Evolutionary conservation across 2,329 filamentous ascomycete genomes (phyloP).

Genomic region (Talaromyces atroroseus): DNA sequence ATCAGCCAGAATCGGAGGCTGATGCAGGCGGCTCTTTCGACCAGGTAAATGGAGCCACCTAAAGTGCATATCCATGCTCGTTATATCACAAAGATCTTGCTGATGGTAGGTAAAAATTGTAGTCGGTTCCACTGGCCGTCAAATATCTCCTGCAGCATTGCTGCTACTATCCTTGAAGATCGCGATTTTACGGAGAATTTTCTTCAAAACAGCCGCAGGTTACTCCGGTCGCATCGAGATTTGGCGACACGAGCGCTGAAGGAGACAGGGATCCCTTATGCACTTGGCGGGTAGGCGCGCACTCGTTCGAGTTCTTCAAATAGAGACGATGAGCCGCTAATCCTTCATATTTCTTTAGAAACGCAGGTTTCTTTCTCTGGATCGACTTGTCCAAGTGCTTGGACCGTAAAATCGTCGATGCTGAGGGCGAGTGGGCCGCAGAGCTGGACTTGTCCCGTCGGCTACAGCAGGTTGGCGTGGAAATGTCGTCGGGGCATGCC

Average conservation of each 20-base stretch:
- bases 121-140: conserved; percentile 26
- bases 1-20: conserved; percentile 23
- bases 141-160: conserved; percentile 25
- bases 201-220: conserved; percentile 19
- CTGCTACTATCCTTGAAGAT: conserved; percentile 27
- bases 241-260: conserved; percentile 30
- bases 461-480: conserved; percentile 45
- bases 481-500: conserved; percentile 43
- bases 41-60: not conserved
- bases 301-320: not conserved
- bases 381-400: conserved; percentile 30
- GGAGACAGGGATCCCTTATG: conserved; percentile 34
- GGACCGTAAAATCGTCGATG: conserved; percentile 3
- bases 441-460: conserved; percentile 44
- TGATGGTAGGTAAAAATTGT: not conserved
- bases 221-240: conserved; percentile 24
- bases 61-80: not conserved
- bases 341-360: conserved; percentile 19
- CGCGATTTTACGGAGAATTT: conserved; percentile 32
- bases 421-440: conserved; percentile 20
- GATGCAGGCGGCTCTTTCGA: conserved; percentile 22
- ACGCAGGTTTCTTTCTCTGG: conserved; percentile 46
- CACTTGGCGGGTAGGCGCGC: conserved; percentile 24
- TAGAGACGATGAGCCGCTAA: not conserved
- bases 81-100: not conserved